A percentile compares a stretch with the other conserved stretches of the same genome.
Evolutionary conservation across 75 land plant genomes (phyloP).

Genomic region (Cryptomeria japonica): DNA sequence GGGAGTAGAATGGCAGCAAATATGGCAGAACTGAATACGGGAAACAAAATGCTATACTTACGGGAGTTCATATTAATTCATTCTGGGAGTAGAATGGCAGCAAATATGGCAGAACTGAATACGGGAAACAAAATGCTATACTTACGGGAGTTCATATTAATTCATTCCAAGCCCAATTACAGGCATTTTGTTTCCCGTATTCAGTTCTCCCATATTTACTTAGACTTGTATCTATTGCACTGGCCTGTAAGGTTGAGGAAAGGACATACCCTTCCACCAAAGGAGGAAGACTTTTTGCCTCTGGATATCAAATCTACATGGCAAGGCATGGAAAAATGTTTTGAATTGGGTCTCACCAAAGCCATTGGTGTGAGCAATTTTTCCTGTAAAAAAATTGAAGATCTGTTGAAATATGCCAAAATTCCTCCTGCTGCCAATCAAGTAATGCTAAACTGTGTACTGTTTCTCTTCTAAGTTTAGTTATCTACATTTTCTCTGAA

Average conservation of each 20-base stretch:
- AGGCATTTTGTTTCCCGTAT: too few species aligned
- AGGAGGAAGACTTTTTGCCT: background rate
- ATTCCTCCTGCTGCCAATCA: background rate
- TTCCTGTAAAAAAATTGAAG: background rate
- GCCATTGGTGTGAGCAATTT: background rate
- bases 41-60: too few species aligned
- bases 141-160: too few species aligned
- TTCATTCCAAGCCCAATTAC: too few species aligned
- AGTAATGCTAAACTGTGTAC: background rate
- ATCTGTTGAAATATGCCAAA: background rate
- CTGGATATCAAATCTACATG: background rate
- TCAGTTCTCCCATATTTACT: too few species aligned
- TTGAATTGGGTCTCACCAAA: background rate
- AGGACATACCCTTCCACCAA: background rate
- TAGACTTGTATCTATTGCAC: background rate
- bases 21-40: too few species aligned
- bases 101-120: too few species aligned
- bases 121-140: too few species aligned
- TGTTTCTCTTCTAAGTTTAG: background rate
- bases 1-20: too few species aligned
- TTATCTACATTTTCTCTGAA: background rate
- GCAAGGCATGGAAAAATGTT: background rate
- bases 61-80: too few species aligned
- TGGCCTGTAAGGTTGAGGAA: background rate
- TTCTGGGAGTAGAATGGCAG: too few species aligned